A percentile compares a stretch with the other conserved stretches of the same genome.
These are phyloP conservation scores for Ruellia speciosa DNA, from an alignment of 305 asterid genomes.

Conservation along the genomic window DNA sequence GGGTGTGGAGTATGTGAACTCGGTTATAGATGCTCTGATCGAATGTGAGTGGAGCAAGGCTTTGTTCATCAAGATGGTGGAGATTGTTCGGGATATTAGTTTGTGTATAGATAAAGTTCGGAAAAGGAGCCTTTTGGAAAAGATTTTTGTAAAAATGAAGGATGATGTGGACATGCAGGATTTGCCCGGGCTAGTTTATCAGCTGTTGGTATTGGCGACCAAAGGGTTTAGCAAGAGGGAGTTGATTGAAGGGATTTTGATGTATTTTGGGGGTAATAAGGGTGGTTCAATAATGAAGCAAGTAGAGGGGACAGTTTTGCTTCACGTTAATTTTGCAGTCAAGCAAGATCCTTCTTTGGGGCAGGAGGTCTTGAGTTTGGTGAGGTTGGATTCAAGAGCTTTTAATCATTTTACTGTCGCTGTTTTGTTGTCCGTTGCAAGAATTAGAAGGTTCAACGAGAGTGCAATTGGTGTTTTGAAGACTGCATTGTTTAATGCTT, in stretches of 20 bases:
- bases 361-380: conserved; percentile 65
- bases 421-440: conserved; percentile 64
- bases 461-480: conserved; percentile 60
- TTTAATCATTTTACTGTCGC: conserved; percentile 72
- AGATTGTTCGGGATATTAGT: conserved; percentile 48
- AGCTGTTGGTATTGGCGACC: conserved; percentile 64
- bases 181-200: conserved; percentile 74
- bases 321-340: conserved; percentile 79
- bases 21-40: conserved; percentile 44
- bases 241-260: conserved; percentile 66
- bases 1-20: conserved; percentile 35
- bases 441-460: conserved; percentile 69
- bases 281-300: conserved; percentile 59
- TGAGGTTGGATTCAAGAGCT: conserved; percentile 52
- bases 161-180: conserved; percentile 61
- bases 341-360: conserved; percentile 84
- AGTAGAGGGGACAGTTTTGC: conserved; percentile 84
- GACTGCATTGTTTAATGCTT: conserved; percentile 51
- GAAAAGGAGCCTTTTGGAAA: conserved; percentile 48
- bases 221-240: conserved; percentile 77
- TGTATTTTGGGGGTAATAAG: conserved; percentile 50
- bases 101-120: conserved; percentile 42
- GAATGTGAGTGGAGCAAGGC: conserved; percentile 54
- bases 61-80: conserved; percentile 66
- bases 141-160: conserved; percentile 48